These are phyloP conservation scores for Lithohypha guttulata DNA, from an alignment of 2,329 filamentous ascomycete genomes.

Conservation along the genomic window DNA sequence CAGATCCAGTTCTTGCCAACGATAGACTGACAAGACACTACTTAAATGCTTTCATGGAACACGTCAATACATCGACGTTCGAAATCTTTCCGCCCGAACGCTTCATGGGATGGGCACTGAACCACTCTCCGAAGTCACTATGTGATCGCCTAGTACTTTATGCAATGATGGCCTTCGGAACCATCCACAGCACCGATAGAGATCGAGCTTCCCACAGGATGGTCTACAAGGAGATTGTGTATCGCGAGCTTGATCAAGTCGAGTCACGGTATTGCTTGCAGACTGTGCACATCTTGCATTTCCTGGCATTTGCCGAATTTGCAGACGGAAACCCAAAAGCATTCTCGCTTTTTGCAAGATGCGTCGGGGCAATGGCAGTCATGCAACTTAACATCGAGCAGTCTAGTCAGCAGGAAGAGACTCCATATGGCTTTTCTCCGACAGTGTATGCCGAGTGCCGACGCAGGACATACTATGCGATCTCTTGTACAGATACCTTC, in stretches of 20 bases:
- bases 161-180: constrained; percentile 47
- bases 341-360: constrained; percentile 54
- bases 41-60: constrained; percentile 46
- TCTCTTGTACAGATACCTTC: constrained; percentile 59
- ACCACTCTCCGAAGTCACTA: constrained; percentile 36
- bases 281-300: constrained; percentile 55
- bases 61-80: constrained; percentile 45
- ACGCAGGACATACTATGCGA: constrained; percentile 61
- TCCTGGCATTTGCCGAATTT: constrained; percentile 57
- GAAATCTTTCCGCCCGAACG: constrained; percentile 45
- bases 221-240: constrained; percentile 45
- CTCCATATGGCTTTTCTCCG: constrained; percentile 49
- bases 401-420: constrained; percentile 17
- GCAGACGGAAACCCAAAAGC: constrained; percentile 49
- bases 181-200: constrained; percentile 41
- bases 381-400: constrained; percentile 55
- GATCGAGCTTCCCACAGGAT: constrained; percentile 37
- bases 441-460: constrained; percentile 54
- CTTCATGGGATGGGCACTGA: constrained; percentile 46
- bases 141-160: constrained; percentile 52
- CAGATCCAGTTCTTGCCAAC: constrained; percentile 45
- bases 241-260: constrained; percentile 44
- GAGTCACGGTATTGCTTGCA: constrained; percentile 48
- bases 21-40: constrained; percentile 41
- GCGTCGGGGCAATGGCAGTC: constrained; percentile 48